These are phyloP conservation scores for Diaporthe citri DNA, from an alignment of 2,329 filamentous ascomycete genomes.

Conservation along the genomic window DNA sequence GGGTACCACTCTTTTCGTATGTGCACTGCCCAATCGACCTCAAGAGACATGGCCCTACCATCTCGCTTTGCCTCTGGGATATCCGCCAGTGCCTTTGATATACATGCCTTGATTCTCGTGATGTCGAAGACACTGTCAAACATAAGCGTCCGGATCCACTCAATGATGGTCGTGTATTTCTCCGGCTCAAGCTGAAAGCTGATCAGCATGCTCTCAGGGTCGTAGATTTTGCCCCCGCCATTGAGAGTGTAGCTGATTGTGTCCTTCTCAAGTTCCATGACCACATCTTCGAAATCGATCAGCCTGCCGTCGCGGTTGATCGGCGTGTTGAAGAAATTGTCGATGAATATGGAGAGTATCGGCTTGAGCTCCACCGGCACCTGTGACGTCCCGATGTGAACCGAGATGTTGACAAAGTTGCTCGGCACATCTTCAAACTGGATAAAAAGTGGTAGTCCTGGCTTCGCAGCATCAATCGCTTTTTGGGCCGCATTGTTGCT, in stretches of 20 bases:
- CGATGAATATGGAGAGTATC: slow-evolving; percentile 84
- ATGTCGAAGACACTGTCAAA: slow-evolving; percentile 91
- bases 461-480: slow-evolving; percentile 77
- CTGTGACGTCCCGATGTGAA: slow-evolving; percentile 83
- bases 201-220: slow-evolving; percentile 84
- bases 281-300: slow-evolving; percentile 91
- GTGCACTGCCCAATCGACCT: slow-evolving; percentile 83
- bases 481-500: slow-evolving; percentile 79
- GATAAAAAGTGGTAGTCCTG: slow-evolving; percentile 83
- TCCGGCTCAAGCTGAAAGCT: slow-evolving; percentile 88
- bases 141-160: slow-evolving; percentile 88
- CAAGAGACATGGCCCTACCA: slow-evolving; percentile 75
- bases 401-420: slow-evolving; percentile 88
- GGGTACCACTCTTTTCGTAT: slow-evolving; percentile 81
- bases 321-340: slow-evolving; percentile 95
- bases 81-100: slow-evolving; percentile 89
- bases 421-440: slow-evolving; percentile 96
- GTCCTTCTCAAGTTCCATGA: slow-evolving; percentile 90
- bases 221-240: slow-evolving; percentile 76
- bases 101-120: slow-evolving; percentile 69
- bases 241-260: slow-evolving; percentile 87
- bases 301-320: slow-evolving; percentile 81
- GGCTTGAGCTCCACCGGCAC: slow-evolving; percentile 88
- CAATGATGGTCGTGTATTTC: slow-evolving; percentile 85
- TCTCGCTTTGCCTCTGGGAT: slow-evolving; percentile 93